Evolutionary conservation across 148 eudicot species (phyloP).

Genomic region (Silene conica): DNA sequence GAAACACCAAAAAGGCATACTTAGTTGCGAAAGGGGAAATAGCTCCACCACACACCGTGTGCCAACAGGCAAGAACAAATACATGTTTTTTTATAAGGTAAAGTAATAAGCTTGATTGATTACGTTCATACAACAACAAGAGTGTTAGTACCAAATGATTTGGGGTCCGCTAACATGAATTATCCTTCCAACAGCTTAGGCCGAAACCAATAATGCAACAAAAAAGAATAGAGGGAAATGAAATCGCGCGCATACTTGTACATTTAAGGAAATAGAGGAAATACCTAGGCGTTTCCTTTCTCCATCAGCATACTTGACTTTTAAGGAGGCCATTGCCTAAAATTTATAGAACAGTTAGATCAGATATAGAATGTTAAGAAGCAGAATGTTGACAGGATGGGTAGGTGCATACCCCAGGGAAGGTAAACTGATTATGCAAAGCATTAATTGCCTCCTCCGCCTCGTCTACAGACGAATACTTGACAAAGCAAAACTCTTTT

Average conservation of each 20-base stretch:
- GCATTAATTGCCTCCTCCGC: slow-evolving; percentile 71
- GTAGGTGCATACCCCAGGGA: slow-evolving; percentile 61
- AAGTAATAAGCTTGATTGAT: background rate
- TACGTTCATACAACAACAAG: background rate
- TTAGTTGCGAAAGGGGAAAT: background rate
- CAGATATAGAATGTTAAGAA: background rate
- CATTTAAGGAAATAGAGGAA: background rate
- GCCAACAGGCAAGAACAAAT: background rate
- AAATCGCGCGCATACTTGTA: too few relatives aligned
- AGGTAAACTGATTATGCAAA: slow-evolving; percentile 46
- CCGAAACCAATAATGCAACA: too few relatives aligned
- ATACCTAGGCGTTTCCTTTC: slow-evolving; percentile 73
- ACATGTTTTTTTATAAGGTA: background rate
- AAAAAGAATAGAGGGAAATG: too few relatives aligned
- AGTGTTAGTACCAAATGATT: too few relatives aligned
- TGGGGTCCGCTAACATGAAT: too few relatives aligned
- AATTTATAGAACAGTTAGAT: slow-evolving; percentile 10
- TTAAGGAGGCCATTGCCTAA: slow-evolving; percentile 51
- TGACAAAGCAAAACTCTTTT: slow-evolving; percentile 80
- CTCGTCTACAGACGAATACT: slow-evolving; percentile 63
- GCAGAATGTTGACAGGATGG: background rate
- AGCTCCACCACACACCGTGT: background rate
- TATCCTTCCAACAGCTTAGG: too few relatives aligned
- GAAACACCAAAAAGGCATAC: background rate
- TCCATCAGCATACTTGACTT: slow-evolving; percentile 76